Conservation (phyloP, 306 rosid species). For the Fragaria vesca region DNA sequence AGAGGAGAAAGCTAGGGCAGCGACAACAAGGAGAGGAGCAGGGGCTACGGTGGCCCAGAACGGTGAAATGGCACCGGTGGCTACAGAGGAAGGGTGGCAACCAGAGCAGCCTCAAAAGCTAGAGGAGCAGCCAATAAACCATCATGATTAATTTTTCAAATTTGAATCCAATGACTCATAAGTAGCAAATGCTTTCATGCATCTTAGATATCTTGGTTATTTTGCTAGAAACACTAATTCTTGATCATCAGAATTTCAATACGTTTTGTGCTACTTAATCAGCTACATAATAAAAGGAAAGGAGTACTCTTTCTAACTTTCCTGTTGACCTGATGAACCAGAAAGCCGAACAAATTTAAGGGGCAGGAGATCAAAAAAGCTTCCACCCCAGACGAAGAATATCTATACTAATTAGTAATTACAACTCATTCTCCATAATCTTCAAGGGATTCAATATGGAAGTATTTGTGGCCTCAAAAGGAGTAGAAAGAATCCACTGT, state of each 20-base stretch:
- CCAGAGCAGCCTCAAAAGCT: neutral
- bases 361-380: constrained; percentile 8
- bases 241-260: neutral
- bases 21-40: neutral
- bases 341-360: constrained; percentile 36
- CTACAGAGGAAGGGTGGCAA: neutral
- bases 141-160: neutral
- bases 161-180: neutral
- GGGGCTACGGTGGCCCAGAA: neutral
- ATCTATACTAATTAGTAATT: neutral
- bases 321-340: constrained; percentile 34
- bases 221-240: neutral
- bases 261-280: neutral
- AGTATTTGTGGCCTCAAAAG: constrained; percentile 23
- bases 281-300: constrained; percentile 12
- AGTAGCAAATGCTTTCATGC: neutral
- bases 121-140: neutral
- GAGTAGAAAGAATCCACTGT: constrained; percentile 25
- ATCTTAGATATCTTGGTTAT: neutral
- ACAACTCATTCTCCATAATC: neutral
- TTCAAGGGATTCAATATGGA: constrained; percentile 12
- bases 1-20: neutral
- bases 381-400: constrained; percentile 14
- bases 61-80: neutral
- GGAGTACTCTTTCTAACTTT: constrained; percentile 12